Base-by-base conservation (phyloP, 257 asterid genomes). In the Nicotiana undulata region DNA sequence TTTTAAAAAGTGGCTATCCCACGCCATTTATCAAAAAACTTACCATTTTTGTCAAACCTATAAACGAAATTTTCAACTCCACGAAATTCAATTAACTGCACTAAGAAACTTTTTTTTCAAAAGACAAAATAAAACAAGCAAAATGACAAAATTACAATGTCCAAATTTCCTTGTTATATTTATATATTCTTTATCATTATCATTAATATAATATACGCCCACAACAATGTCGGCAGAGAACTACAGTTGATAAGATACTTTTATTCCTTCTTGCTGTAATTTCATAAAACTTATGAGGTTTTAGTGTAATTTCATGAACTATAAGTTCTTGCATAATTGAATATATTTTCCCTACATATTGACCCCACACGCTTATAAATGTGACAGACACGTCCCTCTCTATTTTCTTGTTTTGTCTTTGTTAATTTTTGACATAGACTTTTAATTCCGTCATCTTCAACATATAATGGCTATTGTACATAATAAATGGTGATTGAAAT, bases 191-290 rank as follows among this genome's bases (percentile, higher is more conserved):
- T 40, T 79, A 60, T 63, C 63, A 56, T 3, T 7, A 0, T 58
- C 63, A 5, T 37, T 31, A 53, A 53, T 15, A 53, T 18, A n/a
- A 20, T 81, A 53, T 46, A 52, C 34, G 32, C 22, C 72, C 55
- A 20, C 28, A 55, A 65, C 53, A 11, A 77, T 82, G 85, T 82
- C 85, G 85, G 85, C 75, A 77, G 64, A 63, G 22, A 4, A 44
- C 32, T 34, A 56, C 0, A 55, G 40, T 18, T 28, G 40, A 60
- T 28, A 15, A 4, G 4, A 72, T 44, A 67, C 70, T 75, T 55
- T 80, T 75, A 46, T 40, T 32, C 77, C 75, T 63, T 20, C 83
- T 37, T 70, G 0, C 10, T 20, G 75, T 40, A 81, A 56, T 81
- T 37, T 70, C 64, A 15, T 40, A 3, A 51, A 10, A 60, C 40